Conservation (phyloP, 164 flowering plant genomes). For the Vitis amurensis region DNA sequence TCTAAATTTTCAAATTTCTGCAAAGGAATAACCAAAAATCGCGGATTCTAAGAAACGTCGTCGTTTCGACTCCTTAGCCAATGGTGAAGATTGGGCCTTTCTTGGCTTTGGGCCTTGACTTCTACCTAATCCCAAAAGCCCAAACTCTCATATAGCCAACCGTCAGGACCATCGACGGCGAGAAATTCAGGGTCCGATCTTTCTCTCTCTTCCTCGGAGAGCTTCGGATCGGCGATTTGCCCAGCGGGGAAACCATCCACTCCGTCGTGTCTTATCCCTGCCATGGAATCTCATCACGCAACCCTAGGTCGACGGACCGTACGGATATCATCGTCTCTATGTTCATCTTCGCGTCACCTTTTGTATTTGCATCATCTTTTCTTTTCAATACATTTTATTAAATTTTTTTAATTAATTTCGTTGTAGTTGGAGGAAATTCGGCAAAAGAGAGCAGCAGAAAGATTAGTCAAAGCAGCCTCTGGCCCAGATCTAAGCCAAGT, state of each 20-base stretch:
- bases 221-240: not conserved
- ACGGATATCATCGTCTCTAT: conserved; percentile 4
- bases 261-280: not conserved
- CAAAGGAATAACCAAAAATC: too few relatives aligned
- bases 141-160: too few relatives aligned
- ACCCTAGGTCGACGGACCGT: conserved; percentile 88
- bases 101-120: too few relatives aligned
- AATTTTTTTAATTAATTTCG: not conserved
- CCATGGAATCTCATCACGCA: conserved; percentile 78
- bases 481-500: conserved; percentile 63
- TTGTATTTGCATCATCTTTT: not conserved
- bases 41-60: too few relatives aligned
- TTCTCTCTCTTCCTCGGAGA: not conserved
- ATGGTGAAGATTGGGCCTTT: too few relatives aligned
- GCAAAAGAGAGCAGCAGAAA: conserved; percentile 86
- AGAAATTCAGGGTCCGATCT: not conserved
- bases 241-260: not conserved
- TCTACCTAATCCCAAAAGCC: too few relatives aligned
- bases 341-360: not conserved
- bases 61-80: too few relatives aligned
- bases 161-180: too few relatives aligned
- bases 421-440: conserved; percentile 89
- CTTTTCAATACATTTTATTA: not conserved
- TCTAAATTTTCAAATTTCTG: too few relatives aligned
- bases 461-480: conserved; percentile 62